Evolutionary conservation across 306 rosid species (phyloP).

Genomic region (Malus domestica): DNA sequence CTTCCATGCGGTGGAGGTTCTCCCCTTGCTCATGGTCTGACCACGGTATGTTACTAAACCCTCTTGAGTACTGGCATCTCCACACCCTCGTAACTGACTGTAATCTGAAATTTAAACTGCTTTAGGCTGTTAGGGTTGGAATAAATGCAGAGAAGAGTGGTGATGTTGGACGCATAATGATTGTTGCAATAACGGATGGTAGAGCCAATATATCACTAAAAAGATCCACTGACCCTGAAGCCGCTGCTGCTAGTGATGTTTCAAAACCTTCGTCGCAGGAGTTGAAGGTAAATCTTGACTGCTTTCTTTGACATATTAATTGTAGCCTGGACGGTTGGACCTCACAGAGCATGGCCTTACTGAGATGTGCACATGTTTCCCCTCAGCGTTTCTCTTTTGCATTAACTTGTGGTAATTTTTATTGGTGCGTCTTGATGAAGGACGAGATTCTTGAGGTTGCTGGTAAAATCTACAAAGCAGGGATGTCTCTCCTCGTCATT

Average conservation of each 20-base stretch:
- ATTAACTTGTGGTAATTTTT: not conserved
- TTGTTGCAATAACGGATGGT: constrained; percentile 93
- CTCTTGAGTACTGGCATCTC: not conserved
- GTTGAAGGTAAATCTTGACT: constrained; percentile 55
- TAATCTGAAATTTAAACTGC: constrained; percentile 13
- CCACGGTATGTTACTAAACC: constrained; percentile 47
- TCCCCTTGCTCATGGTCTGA: constrained; percentile 96
- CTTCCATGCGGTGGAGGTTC: constrained; percentile 99
- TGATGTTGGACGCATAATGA: constrained; percentile 90
- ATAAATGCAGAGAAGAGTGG: constrained; percentile 98
- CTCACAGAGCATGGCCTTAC: not conserved
- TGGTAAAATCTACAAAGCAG: constrained; percentile 86
- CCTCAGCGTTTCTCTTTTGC: not conserved
- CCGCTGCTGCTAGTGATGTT: constrained; percentile 51
- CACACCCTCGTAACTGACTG: constrained; percentile 12
- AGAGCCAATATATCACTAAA: constrained; percentile 93
- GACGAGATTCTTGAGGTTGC: constrained; percentile 98
- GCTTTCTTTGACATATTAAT: constrained; percentile 6
- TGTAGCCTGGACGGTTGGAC: not conserved
- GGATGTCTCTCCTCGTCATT: constrained; percentile 94
- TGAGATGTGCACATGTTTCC: not conserved
- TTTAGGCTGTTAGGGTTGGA: constrained; percentile 93
- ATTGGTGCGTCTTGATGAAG: constrained; percentile 34
- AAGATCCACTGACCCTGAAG: constrained; percentile 86
- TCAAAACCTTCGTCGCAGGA: constrained; percentile 82